Evolutionary conservation across 148 eudicot genomes (phyloP), one percentile per base, ranked within the genome.

Genomic region (Vaccinium corymbosum): DNA sequence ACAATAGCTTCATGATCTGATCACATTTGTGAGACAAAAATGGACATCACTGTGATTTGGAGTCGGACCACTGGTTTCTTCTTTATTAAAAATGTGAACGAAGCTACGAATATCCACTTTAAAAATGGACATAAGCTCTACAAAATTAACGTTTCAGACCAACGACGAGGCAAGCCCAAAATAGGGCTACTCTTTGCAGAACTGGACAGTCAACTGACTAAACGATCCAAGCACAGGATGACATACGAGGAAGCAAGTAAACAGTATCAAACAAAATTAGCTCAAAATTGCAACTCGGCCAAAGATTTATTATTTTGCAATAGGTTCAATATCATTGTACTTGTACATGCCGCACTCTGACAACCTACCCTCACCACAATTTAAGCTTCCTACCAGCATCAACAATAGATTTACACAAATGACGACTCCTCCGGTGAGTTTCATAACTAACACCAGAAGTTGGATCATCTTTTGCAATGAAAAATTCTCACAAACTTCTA

Each of bases 361-460:
- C 73, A 27, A 27, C 73, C 73, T 68, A 68, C 29, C 42, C 73
- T 68, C 73, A 29, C 38, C 73, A 68, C 29, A 68, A 68, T 68
- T 68, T 29, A 68, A 4, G 73, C 17, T 68, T 68, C 42, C 73
- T 29, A 68, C 7, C 73, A 68, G 19, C 73, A 68, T 11, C 38
- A 68, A 29, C 1, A 68, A 68, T 68, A 68, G 12, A 68, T 68
- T 13, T 68, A 68, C 73, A 68, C 73, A 27, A 68, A 68, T 27
- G 29, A 68, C 25, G 38, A 68, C 17, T 38, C 38, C 42, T 12
- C 42, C 16, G 6, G 19, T 13, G 32, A 13, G 42, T 68, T 29
- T 68, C 73, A 68, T 15, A 25, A 25, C 72, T 27, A 14, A 4
- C 73, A 29, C 17, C 16, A 27, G 17, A 29, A 68, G 73, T 29